Percentiles rank a stretch among this genome's conserved stretches.
Conservation (phyloP, 192 early-diverging fungal species). For the Oehlia diaphana region DNA sequence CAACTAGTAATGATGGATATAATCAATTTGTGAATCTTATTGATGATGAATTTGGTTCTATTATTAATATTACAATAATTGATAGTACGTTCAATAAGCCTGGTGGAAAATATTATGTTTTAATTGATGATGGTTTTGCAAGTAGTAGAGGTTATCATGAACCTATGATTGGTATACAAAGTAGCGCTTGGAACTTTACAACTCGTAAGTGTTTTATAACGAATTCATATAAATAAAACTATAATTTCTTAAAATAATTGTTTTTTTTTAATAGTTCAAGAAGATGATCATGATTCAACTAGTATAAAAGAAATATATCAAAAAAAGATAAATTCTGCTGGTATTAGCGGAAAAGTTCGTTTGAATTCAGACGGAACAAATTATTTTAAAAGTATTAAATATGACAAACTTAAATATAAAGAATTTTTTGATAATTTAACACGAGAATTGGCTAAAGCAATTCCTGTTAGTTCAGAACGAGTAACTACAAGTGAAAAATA, state of each 20-base stretch:
- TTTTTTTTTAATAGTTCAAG: too few species aligned
- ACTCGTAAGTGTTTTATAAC: neutral
- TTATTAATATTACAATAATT: neutral
- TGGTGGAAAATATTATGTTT: neutral
- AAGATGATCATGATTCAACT: too few species aligned
- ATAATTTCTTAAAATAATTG: too few species aligned
- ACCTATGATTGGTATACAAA: neutral
- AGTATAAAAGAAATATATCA: too few species aligned
- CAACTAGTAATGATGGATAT: too few species aligned
- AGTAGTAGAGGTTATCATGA: neutral
- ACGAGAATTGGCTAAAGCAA: neutral
- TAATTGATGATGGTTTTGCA: slow-evolving; percentile 17
- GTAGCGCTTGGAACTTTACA: neutral
- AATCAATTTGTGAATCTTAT: neutral
- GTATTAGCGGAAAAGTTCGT: neutral
- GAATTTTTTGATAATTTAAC: neutral
- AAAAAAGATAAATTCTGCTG: neutral
- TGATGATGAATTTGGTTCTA: neutral
- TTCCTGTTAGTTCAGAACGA: neutral
- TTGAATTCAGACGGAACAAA: neutral
- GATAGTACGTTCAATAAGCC: neutral
- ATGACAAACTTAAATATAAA: neutral
- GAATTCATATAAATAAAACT: too few species aligned
- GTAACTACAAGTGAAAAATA: neutral
- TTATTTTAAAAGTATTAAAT: neutral